Evolutionary conservation across 305 asterid genomes (phyloP), one percentile per base, ranked within the genome.

Genomic region (Solanum aculeatissimum): DNA sequence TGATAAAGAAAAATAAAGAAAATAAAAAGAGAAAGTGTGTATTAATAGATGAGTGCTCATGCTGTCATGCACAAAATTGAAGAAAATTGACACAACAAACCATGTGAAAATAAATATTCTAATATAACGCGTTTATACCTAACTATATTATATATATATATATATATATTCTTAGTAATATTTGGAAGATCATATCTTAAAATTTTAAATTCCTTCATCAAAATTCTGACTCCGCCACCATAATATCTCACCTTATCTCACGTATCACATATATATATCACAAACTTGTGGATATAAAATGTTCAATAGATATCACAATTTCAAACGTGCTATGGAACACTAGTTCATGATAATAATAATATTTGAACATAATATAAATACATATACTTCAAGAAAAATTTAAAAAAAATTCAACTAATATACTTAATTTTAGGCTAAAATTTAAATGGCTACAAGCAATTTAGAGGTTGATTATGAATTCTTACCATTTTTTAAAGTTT

Each of bases 391-490:
- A 38, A 32, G 9, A 16, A 9, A 1, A 8, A 68, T 3, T 35
- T 35, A 1, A 18, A 63, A 8, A 29, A 32, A 7, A 27, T 15
- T 9, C 15, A 32, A 11, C 2, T 40, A 69, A 4, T 38, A 6
- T 40, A 70, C 18, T 16, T 4, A 2, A 19, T 12, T 15, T 11
- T 4, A 71, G 55, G 18, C 15, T 3, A 66, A 66, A 66, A 16
- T 16, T 9, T 32, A 32, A 69, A 87, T 87, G 87, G 82, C 86
- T 47, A 16, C 85, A 45, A 68, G 83, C 23, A 83, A 49, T 58
- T 42, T 2, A 8, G 92, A 91, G 69, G 27, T 91, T 18, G 89
- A 88, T 42, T 88, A 51, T 15, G 93, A 92, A 85, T 86, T 89
- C 60, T 88, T 86, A 81, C 92, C 95, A 16, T 85, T 25, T 29